Evolutionary conservation across 371 early-diverging fungal species (phyloP), one percentile per base, ranked within the genome.

Genomic region (Syncephalis fuscata): DNA sequence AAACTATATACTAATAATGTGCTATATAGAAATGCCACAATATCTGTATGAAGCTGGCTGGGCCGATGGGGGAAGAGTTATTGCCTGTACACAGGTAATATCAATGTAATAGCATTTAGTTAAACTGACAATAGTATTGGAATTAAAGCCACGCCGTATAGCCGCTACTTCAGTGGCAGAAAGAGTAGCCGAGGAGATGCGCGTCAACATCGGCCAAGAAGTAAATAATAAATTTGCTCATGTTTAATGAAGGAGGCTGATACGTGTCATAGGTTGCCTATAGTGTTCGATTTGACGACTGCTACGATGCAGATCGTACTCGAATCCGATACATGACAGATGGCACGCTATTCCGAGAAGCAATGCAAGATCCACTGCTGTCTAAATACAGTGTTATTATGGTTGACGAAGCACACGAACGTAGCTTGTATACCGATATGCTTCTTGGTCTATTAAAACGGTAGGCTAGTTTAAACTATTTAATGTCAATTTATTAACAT

Each of bases 151-250:
- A 4, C 78, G 97, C 52, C 78, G 98, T 60, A 85, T 98, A 27
- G 95, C 98, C 10, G 94, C 98, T 39, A 90, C 88, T 55, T 81
- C 85, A 11, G 93, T 98, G n/a, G 92, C 95, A 11, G 85, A 88
- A 50, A 79, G 96, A 45, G 96, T 98, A 1, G 84, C 89, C 1
- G 88, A 88, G 42, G 94, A 93, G 60, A 78, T 86, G 45, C 85
- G 82, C 15, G 79, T 78, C 53, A 59, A 74, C 14, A 54, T 93
- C n/a, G 92, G 94, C 22, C 61, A 76, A 23, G 82, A 86, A 52
- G 88, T 86, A 41, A 45, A 64, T 37, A 23, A 66, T 36, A 66
- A 66, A 27, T 67, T 20, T 42, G 21, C 4, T 46, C 44, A 14
- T 16, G 14, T 4, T 21, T 19, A 11, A 19, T 44, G 10, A 22